Base-by-base conservation (phyloP, 1,284 basidiomycete species). In the Melanopsichium pennsylvanicum region DNA sequence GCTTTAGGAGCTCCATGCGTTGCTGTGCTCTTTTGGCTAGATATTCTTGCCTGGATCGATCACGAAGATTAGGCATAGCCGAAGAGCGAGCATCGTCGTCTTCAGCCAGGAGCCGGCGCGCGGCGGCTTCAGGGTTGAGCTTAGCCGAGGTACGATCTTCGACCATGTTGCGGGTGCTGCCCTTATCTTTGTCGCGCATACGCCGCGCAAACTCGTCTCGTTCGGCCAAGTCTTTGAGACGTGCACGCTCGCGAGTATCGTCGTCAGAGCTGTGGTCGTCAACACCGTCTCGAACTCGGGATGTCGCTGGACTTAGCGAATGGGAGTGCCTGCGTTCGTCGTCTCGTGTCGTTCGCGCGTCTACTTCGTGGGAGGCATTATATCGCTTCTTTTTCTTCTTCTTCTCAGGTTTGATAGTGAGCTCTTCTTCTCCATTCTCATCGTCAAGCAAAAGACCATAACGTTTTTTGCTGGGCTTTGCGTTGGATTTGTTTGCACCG, bases 1-100 rank as follows among this genome's bases (percentile, higher is more conserved):
- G 88, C 41, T 91, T 87, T 38, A 98, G 84, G 18, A 99, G 85
- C 78, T 98, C 96, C 68, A 98, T 90, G 80, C 94, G 92, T 82
- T 99, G 96, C 39, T 90, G 85, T 82, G 97, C 93, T 74, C 96
- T 90, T 81, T 98, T 98, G 22, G 91, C 90, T 58, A 98, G 86
- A 79, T 99, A 98, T 79, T 97, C 93, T 70, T 97, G 92, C 13
- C 91, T 63, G 2, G 75, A 75, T 11, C 78, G 72, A 18, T 80
- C 72, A 9, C 78, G 71, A 29, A 80, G 57, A 26, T 41, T 48
- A 21, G 72, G 68, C 66, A 77, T 74, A 27, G 72, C 75, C 22
- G 56, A 56, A 15, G 51, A 38, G 8, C 72, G 60, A 12, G 72
- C 75, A n/a, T 69, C 59, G 27, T 55, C 60, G 44, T 75, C 76